These are phyloP conservation scores for Eucalyptus decipiens DNA, from an alignment of 345 rosid genomes.

Conservation along the genomic window DNA sequence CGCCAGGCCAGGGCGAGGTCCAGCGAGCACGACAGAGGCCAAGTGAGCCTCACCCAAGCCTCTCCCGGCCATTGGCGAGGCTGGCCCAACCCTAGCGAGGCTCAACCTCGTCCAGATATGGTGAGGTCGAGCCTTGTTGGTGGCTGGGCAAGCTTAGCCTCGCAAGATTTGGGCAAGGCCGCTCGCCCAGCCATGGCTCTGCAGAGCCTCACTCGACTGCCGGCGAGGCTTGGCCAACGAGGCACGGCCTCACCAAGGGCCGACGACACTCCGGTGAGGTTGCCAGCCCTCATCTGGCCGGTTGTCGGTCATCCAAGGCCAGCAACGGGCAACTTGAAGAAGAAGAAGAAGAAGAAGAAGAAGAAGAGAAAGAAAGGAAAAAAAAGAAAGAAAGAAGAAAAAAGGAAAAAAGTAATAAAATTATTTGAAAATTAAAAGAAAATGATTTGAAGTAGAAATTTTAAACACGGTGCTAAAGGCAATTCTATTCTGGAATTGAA, in stretches of 20 bases:
- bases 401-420: too few relatives aligned
- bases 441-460: too few relatives aligned
- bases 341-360: too few relatives aligned
- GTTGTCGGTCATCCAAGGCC: rapidly evolving
- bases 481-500: too few relatives aligned
- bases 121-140: rapidly evolving
- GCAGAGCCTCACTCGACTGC: rapidly evolving
- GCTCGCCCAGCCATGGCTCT: rapidly evolving
- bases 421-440: too few relatives aligned
- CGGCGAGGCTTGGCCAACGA: rapidly evolving
- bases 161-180: rapidly evolving
- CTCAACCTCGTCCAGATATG: rapidly evolving
- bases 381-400: too few relatives aligned
- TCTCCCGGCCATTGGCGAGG: rapidly evolving
- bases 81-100: rapidly evolving
- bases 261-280: rapidly evolving
- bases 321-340: rapidly evolving
- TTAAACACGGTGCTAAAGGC: rapidly evolving
- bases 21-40: rapidly evolving
- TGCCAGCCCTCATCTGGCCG: rapidly evolving
- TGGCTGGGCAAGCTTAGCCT: rapidly evolving
- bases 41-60: rapidly evolving
- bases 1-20: too few relatives aligned
- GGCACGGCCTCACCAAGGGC: rapidly evolving
- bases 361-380: too few relatives aligned